A percentile compares a stretch with the other conserved stretches of the same genome.
Conservation (phyloP, 2,329 filamentous ascomycete genomes). For the Ciborinia camelliae region DNA sequence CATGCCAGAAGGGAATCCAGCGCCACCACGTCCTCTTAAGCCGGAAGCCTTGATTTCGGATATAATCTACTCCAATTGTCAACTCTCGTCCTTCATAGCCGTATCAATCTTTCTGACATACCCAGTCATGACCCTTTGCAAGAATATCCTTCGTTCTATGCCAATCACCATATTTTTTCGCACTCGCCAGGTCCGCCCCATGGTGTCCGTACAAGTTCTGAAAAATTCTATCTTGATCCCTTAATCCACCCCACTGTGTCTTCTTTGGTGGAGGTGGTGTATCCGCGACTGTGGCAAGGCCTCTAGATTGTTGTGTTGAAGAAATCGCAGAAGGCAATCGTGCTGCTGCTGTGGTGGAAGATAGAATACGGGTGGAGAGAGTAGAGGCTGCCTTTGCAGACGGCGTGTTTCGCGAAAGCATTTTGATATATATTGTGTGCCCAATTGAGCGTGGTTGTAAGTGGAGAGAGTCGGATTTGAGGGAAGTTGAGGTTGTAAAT, state of each 20-base stretch:
- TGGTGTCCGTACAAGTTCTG: constrained; percentile 96
- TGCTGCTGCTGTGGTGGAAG: constrained; percentile 32
- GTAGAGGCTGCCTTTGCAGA: constrained; percentile 35
- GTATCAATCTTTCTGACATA: constrained; percentile 37
- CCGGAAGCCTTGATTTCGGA: constrained; percentile 96
- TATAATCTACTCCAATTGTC: constrained; percentile 64
- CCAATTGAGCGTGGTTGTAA: constrained; percentile 35
- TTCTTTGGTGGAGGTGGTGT: constrained; percentile 60
- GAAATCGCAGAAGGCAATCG: constrained; percentile 39
- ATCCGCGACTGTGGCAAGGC: constrained; percentile 79
- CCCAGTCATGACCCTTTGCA: constrained; percentile 94
- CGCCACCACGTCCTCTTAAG: constrained; percentile 90
- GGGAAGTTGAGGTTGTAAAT: constrained; percentile 20
- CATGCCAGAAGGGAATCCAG: constrained; percentile 94
- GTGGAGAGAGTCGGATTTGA: constrained; percentile 21
- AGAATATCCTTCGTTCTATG: constrained; percentile 99
- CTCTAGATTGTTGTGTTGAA: constrained; percentile 56
- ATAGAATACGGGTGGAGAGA: constrained; percentile 34
- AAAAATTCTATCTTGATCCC: constrained; percentile 98
- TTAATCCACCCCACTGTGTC: constrained; percentile 77
- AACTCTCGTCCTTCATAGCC: constrained; percentile 21
- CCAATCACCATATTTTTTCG: constrained; percentile 98
- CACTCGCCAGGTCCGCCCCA: constrained; percentile 85
- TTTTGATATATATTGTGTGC: constrained; percentile 35
- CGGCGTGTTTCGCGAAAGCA: constrained; percentile 40